Base-by-base conservation (phyloP, 176 grass and related monocot species). In the Oryza rufipogon region DNA sequence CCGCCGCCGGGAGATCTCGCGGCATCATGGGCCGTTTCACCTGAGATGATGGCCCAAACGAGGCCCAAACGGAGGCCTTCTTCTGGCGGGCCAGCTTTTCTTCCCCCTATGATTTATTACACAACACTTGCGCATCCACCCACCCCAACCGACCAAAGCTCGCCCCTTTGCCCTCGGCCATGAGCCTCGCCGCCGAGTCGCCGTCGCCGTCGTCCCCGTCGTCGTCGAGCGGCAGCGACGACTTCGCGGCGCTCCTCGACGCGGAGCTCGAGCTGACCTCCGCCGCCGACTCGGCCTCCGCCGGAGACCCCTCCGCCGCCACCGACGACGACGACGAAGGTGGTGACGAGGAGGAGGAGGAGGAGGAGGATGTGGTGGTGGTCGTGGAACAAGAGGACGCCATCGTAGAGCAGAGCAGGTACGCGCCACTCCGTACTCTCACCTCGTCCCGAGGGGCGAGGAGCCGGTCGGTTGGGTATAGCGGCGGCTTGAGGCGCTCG, bases 141-240 rank as follows among this genome's bases (percentile, higher is more conserved):
- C 71, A 16, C 84, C 67, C 42, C 42, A 66, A 46, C 75, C 46
- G 14, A 19, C 80, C 32, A 73, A 73, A 73, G 30, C 71, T 70
- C 80, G 64, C 7, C 47, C n/a, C 3, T 14, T 5, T 14, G 84
- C 56, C n/a, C 84, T 73, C 75, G 45, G n/a, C 49, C 69, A 95
- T 98, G 96, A 98, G 83, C 85, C 76, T 92, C 28, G 89, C 74
- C 15, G 85, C 91, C 2, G 93, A 96, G 80, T 93, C 91, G 12
- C 91, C 90, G 60, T 89, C 93, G 19, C 78, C 85, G 20, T 86
- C 93, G 0, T 86, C 93, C 8, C 88, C 82, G 32, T 90, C 76
- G 7, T 98, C 93, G 34, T 93, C 86, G n/a, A 95, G 89, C 61
- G 89, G 88, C 39, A 87, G 81, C 74, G 96, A 94, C 20, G 93